Percentiles rank a stretch among this genome's conserved stretches.
phyloP scores from a whole-genome alignment of 164 flowering plant genomes.

The Saururus chinensis region DNA sequence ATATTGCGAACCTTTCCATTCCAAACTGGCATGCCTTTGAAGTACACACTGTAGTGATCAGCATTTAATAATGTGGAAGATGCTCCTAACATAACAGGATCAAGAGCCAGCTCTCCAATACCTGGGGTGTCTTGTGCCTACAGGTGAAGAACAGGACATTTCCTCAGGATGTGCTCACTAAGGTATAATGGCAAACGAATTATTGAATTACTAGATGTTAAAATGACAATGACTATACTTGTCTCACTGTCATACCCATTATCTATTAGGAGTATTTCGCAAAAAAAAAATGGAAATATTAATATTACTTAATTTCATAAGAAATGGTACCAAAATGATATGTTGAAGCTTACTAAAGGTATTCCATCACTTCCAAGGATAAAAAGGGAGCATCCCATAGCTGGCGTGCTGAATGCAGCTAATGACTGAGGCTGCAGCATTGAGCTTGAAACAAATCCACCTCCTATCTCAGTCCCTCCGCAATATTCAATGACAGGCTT shows the following conservation, averaged over 20 bases:
- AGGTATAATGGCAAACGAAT: too few species aligned
- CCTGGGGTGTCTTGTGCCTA: constrained; percentile 57
- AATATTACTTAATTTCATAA: neutral
- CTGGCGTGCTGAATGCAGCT: constrained; percentile 94
- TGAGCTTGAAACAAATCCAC: constrained; percentile 82
- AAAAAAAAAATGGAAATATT: neutral
- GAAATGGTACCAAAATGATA: neutral
- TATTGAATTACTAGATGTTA: neutral
- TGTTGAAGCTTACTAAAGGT: constrained; percentile 55
- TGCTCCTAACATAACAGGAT: constrained; percentile 77
- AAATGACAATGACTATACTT: neutral
- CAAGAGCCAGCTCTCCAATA: constrained; percentile 84
- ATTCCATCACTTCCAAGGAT: constrained; percentile 65
- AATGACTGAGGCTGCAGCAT: constrained; percentile 75
- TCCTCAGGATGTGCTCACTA: neutral
- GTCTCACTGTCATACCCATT: too few species aligned
- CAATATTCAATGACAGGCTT: constrained; percentile 94
- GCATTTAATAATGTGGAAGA: constrained; percentile 76
- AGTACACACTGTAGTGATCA: constrained; percentile 71
- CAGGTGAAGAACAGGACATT: neutral
- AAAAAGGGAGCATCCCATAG: constrained; percentile 72
- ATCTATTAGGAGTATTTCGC: too few species aligned
- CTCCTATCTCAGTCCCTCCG: constrained; percentile 98
- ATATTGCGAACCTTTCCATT: constrained; percentile 46
- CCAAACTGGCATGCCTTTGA: constrained; percentile 77